phyloP scores from a whole-genome alignment of 371 early-diverging fungal species.

The Capillidium rhysosporum region DNA sequence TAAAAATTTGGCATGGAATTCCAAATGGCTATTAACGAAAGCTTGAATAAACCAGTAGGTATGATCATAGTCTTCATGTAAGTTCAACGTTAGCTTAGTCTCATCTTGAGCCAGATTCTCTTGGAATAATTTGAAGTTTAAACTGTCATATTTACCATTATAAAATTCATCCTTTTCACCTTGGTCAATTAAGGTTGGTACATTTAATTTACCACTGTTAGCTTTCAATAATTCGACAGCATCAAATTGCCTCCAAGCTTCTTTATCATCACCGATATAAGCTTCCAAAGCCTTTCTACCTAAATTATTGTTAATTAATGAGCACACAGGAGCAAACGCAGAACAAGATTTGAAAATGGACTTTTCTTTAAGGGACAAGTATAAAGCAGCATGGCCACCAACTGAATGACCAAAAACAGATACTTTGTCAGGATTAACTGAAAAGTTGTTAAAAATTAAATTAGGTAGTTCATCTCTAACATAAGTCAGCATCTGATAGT shows the following conservation, averaged over 20 bases:
- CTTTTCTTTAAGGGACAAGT: slow-evolving; percentile 34
- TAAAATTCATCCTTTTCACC: background rate
- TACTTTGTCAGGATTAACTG: slow-evolving; percentile 28
- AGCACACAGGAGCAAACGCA: slow-evolving; percentile 62
- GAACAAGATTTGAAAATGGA: slow-evolving; percentile 20
- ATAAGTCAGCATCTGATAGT: slow-evolving; percentile 66
- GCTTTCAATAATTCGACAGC: slow-evolving; percentile 29
- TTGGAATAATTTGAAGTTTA: background rate
- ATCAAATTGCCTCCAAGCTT: slow-evolving; percentile 44
- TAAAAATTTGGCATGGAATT: slow-evolving; percentile 1
- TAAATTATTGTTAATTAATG: slow-evolving; percentile 46
- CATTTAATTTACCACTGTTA: slow-evolving; percentile 7
- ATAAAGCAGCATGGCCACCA: slow-evolving; percentile 75
- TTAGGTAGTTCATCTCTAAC: slow-evolving; percentile 39
- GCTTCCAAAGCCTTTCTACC: slow-evolving; percentile 53
- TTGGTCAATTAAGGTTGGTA: slow-evolving; percentile 4
- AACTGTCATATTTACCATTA: background rate
- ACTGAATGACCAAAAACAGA: slow-evolving; percentile 61
- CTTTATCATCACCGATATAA: slow-evolving; percentile 36
- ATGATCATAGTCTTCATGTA: slow-evolving; percentile 61
- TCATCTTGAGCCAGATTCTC: background rate
- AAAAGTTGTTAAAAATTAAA: slow-evolving; percentile 23
- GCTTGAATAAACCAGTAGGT: slow-evolving; percentile 55
- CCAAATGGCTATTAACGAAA: slow-evolving; percentile 43
- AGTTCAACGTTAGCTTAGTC: slow-evolving; percentile 14